Percentiles rank a stretch among this genome's conserved stretches.
Evolutionary conservation across 2,329 filamentous ascomycete species (phyloP).

Genomic region (Chalaropsis thielavioides): DNA sequence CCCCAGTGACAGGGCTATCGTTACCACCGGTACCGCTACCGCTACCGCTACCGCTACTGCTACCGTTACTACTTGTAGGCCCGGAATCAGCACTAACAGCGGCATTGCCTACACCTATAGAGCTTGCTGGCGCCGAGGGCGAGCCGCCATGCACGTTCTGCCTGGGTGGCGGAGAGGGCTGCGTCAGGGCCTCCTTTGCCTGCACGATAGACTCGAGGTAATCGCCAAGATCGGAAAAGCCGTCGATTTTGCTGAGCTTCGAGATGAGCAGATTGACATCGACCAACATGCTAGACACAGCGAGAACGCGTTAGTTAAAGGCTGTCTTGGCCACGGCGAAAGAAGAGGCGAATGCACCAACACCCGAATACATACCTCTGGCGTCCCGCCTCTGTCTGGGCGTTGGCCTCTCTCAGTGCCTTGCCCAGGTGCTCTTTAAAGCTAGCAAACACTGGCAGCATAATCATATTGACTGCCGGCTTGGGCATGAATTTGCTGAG

Average conservation of each 20-base stretch:
- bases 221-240: slow-evolving; percentile 59
- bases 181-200: slow-evolving; percentile 35
- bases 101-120: background rate
- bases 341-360: background rate
- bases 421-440: slow-evolving; percentile 68
- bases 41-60: background rate
- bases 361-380: slow-evolving; percentile 46
- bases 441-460: slow-evolving; percentile 67
- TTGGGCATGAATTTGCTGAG: slow-evolving; percentile 70
- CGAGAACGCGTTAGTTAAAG: slow-evolving; percentile 1
- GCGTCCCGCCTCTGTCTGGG: slow-evolving; percentile 53
- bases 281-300: slow-evolving; percentile 49
- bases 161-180: slow-evolving; percentile 18
- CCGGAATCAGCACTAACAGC: background rate
- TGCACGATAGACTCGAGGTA: slow-evolving; percentile 51
- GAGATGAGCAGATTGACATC: slow-evolving; percentile 61
- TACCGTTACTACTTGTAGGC: background rate
- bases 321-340: too few species aligned
- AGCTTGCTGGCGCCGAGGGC: background rate
- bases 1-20: background rate
- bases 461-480: slow-evolving; percentile 63
- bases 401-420: slow-evolving; percentile 49
- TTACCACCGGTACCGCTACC: background rate
- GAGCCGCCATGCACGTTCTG: background rate
- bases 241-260: slow-evolving; percentile 63